Evolutionary conservation across 192 early-diverging fungal genomes (phyloP), one percentile per base, ranked within the genome.

Genomic region (Linderina pennispora): DNA sequence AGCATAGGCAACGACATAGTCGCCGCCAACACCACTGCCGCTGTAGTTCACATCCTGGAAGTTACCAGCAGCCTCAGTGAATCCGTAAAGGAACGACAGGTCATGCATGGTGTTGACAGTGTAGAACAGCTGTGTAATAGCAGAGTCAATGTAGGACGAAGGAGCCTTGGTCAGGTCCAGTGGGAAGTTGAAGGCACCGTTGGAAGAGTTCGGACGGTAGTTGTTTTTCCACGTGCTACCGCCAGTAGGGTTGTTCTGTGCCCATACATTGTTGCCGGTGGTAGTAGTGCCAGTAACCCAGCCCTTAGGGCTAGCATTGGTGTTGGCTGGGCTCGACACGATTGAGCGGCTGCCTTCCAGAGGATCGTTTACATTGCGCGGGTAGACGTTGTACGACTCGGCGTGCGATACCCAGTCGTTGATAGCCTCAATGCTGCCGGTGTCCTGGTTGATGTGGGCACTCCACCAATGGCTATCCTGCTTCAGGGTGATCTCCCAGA

Each of bases 91-190:
- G 53, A 83, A 84, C 55, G 90, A 82, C 48, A 93, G 61, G 54
- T 94, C 94, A 65, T 98, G 94, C 45, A 94, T 77, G 18, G 77
- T 76, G 62, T 97, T 97, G 65, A 85, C 86, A 71, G 85, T 88
- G 69, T 94, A 97, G 62, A 97, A 97, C 34, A 94, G 60, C 68
- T 97, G 93, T 46, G 86, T 80, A 16, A 97, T 73, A 3, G 90
- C 81, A 1, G 82, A 83, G 45, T 94, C 85, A 14, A 83, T 57
- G 55, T 97, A 97, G 6, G 66, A 63, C 14, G 44, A 45, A 1
- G 94, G 90, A 18, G 82, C 55, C 28, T 73, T 68, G 19, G 49
- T 65, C 50, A 91, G 65, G 55, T 88, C 76, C 14, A 83, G 60
- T 34, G 83, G 58, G 50, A 80, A 89, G 62, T 92, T 81, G 73